Evolutionary conservation across 1,284 basidiomycete genomes (phyloP).

Genomic region (Coniferiporia sulphurascens): DNA sequence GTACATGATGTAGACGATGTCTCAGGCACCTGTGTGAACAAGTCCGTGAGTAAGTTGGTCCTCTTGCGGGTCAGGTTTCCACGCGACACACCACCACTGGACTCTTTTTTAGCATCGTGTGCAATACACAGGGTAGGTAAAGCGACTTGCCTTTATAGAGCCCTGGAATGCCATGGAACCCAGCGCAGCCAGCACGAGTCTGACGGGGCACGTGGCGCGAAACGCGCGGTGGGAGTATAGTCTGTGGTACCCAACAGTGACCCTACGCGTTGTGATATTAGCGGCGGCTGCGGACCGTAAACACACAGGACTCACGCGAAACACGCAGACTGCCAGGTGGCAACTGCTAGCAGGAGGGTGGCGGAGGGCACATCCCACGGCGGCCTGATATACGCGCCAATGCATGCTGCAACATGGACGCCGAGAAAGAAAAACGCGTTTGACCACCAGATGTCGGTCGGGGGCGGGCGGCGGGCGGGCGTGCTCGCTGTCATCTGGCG

Average conservation of each 20-base stretch:
- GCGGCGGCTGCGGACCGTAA: not conserved
- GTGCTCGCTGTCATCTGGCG: too few species aligned
- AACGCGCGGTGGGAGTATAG: slow-evolving; percentile 74
- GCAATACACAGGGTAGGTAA: not conserved
- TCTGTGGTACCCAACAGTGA: slow-evolving; percentile 74
- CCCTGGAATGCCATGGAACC: slow-evolving; percentile 71
- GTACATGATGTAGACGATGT: slow-evolving; percentile 72
- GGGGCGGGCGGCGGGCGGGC: not conserved
- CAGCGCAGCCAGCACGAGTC: slow-evolving; percentile 55
- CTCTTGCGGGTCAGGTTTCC: not conserved
- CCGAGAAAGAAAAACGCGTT: slow-evolving; percentile 65
- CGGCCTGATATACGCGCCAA: slow-evolving; percentile 50
- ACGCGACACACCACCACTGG: slow-evolving; percentile 41
- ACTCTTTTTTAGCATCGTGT: not conserved
- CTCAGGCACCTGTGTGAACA: slow-evolving; percentile 54
- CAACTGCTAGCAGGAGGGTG: slow-evolving; percentile 49
- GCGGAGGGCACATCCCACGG: slow-evolving; percentile 38
- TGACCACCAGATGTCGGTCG: slow-evolving; percentile 54
- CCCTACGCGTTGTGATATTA: slow-evolving; percentile 33
- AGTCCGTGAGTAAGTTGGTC: slow-evolving; percentile 3
- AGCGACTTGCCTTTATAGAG: slow-evolving; percentile 43
- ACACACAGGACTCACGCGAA: slow-evolving; percentile 49
- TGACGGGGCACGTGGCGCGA: slow-evolving; percentile 50
- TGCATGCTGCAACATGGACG: slow-evolving; percentile 54
- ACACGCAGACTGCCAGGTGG: slow-evolving; percentile 66